Base-by-base conservation (phyloP, 768 basidiomycete species). In the Russula griseocarnosa region DNA sequence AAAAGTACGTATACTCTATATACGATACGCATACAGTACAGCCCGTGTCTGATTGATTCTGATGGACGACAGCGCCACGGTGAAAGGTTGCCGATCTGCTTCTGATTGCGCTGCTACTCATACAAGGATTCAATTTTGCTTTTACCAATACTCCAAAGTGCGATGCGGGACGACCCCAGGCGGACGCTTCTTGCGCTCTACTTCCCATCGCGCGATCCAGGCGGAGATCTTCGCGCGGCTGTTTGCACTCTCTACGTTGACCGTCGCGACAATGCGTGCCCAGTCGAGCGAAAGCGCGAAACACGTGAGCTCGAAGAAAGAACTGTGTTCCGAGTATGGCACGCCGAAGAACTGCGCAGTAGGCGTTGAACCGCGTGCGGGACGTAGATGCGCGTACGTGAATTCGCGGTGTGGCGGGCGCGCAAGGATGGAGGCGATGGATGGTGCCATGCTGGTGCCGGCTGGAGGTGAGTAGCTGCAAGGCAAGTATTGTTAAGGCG, bases 321-420 rank as follows among this genome's bases (percentile, higher is more conserved):
- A 94, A 36, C 91, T 93, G 73, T 98, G 96, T 72, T 98, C 97
- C 6, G 94, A 98, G 72, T 98, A 98, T 11, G 87, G 90, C 60
- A 92, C 86, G 58, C 91, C 89, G 70, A 87, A 92, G 49, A 97
- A 77, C 75, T 88, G 87, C 51, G 90, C 74, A 36, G 77, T 75
- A 18, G 83, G 68, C 18, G 87, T 88, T 13, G 92, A 91, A 63
- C 90, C 90, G 50, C 84, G 82, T 70, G 82, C 83, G 24, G 85
- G 82, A 49, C 80, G 83, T 18, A 96, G 79, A 72, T 89, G 82
- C 24, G 84, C 76, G 59, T 84, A 81, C 3, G 86, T 86, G 76
- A 92, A 98, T 20, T 80, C 78, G 65, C 81, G 80, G 60, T 82
- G 79, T 66, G 90, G 86, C 51, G 87, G 80, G 5, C 79, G 79